A percentile compares a stretch with the other conserved stretches of the same genome.
phyloP scores from a whole-genome alignment of 805 yeast genomes.

The Torulaspora gathmanii region DNA sequence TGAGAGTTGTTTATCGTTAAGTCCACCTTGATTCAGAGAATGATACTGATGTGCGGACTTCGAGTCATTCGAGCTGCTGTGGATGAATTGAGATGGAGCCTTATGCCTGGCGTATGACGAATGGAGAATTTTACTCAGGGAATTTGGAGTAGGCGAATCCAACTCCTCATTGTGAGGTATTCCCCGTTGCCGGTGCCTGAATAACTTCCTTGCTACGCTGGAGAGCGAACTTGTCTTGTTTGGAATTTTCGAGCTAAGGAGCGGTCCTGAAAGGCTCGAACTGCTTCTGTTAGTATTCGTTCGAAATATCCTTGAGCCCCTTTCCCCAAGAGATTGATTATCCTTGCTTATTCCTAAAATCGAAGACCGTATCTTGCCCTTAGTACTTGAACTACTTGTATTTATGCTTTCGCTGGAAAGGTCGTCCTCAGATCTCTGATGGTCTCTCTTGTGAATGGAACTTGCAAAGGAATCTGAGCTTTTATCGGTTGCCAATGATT shows the following conservation, averaged over 20 bases:
- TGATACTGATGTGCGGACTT: slow-evolving; percentile 29
- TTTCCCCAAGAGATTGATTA: slow-evolving; percentile 13
- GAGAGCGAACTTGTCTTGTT: slow-evolving; percentile 19
- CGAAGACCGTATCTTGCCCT: slow-evolving; percentile 13
- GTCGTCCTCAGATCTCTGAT: slow-evolving; percentile 14
- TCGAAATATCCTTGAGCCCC: slow-evolving; percentile 14
- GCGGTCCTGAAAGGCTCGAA: slow-evolving; percentile 10
- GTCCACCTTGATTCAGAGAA: slow-evolving; percentile 18
- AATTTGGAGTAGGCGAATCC: slow-evolving; percentile 27
- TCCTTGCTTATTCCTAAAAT: slow-evolving; percentile 14
- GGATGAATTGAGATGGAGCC: slow-evolving; percentile 32
- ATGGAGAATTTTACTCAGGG: slow-evolving; percentile 33
- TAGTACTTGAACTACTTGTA: slow-evolving; percentile 15
- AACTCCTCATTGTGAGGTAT: slow-evolving; percentile 17
- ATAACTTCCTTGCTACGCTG: slow-evolving; percentile 27
- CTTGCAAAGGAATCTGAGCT: slow-evolving; percentile 9
- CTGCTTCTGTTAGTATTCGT: slow-evolving; percentile 12
- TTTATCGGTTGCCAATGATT: slow-evolving; percentile 11
- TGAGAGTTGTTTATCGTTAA: slow-evolving; percentile 18
- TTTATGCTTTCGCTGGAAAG: slow-evolving; percentile 15
- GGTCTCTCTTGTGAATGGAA: slow-evolving; percentile 2
- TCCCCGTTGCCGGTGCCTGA: slow-evolving; percentile 23
- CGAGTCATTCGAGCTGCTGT: slow-evolving; percentile 27
- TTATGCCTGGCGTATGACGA: slow-evolving; percentile 32
- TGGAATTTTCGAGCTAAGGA: slow-evolving; percentile 11